phyloP scores from a whole-genome alignment of 371 early-diverging fungal species.

The Phascolomyces articulosus region DNA sequence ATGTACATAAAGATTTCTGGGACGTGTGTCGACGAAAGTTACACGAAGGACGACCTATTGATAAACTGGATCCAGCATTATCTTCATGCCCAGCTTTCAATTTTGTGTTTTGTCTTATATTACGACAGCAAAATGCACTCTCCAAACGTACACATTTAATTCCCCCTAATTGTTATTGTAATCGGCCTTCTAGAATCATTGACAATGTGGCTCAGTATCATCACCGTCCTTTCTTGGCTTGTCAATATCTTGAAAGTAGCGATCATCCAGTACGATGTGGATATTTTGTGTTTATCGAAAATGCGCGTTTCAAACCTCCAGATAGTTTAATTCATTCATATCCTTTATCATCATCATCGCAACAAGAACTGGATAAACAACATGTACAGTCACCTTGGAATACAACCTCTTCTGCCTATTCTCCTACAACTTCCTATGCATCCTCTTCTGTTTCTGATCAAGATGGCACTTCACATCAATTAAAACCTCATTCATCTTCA shows the following conservation, averaged over 20 bases:
- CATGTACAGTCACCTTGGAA: no score
- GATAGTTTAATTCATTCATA: no score
- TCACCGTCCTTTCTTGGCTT: not conserved
- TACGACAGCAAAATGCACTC: conserved; percentile 21
- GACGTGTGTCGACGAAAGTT: conserved; percentile 16
- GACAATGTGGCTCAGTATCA: not conserved
- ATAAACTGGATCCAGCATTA: conserved; percentile 29
- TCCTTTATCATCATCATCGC: not conserved
- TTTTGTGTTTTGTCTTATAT: conserved; percentile 41
- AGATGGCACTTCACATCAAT: not conserved
- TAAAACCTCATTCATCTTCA: not conserved
- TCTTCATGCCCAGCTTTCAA: conserved; percentile 41
- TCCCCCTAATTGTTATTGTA: conserved; percentile 19
- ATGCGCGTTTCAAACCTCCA: no score
- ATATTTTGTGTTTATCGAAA: no score
- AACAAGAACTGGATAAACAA: no score
- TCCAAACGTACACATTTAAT: not conserved
- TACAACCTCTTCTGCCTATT: no score
- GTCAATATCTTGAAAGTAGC: not conserved
- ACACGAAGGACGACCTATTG: conserved; percentile 8
- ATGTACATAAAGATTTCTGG: conserved; percentile 49
- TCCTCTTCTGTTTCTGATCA: not conserved
- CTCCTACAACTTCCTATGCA: not conserved
- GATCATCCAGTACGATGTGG: no score
- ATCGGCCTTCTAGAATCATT: not conserved